Evolutionary conservation across 495 filamentous ascomycete genomes (phyloP), one percentile per base, ranked within the genome.

Genomic region (Penicillium daleae): DNA sequence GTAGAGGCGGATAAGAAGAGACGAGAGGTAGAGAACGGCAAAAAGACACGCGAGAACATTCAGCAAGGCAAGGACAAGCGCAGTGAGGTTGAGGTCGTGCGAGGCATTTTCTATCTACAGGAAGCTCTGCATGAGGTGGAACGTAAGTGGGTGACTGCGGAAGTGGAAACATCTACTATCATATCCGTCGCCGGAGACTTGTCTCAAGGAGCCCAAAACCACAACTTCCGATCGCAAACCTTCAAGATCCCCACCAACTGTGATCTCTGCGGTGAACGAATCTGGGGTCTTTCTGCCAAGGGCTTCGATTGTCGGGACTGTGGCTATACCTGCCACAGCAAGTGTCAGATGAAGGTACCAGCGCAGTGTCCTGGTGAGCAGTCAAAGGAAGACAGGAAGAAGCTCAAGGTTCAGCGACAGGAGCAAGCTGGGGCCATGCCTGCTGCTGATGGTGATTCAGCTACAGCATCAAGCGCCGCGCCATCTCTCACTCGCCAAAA

Each of bases 231-330:
- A 73, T 89, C 92, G 35, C 91, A 97, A 66, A 98, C 93, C 0
- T 98, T 97, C 83, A 98, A 97, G 71, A 96, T 99, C 57, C 96
- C 96, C 0, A 99, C 95, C 5, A 98, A 97, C 71, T 99, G 95
- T 75, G 94, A 99, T 70, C 82, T 97, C 5, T 99, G 95, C 65
- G 92, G 92, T 5, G 95, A 99, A 65, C 85, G 94, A 10, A 97
- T 98, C 71, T 98, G 95, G 95, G 95, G 95, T 3, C 72, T 99
- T 15, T 92, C 90, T 2, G 95, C 95, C 26, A 98, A 98, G 76
- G 95, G 96, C 2, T 96, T 96, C 62, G 92, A 92, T 73, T 99
- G 95, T 71, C 86, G 89, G 61, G 93, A 97, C 71, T 99, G 95
- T 68, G 96, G 95, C 7, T 99, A 96, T 75, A 97, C 93, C 2